These are phyloP conservation scores for Fonsecaea erecta DNA, from an alignment of 2,329 filamentous ascomycete species.

Conservation along the genomic window DNA sequence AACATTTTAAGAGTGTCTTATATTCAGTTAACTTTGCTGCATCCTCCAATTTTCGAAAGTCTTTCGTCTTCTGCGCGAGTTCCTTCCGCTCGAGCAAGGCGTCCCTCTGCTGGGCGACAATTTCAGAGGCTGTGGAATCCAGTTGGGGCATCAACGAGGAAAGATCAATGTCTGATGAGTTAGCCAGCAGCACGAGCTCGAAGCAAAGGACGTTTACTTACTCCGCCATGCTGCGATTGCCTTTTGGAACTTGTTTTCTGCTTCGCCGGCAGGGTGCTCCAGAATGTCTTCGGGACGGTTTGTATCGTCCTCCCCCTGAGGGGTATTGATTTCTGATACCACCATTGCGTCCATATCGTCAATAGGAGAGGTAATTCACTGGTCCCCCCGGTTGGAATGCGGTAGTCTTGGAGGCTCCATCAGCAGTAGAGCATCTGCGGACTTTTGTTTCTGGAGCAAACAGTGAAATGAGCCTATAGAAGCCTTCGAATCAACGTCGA, in stretches of 20 bases:
- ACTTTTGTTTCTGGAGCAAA: background rate
- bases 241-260: conserved; percentile 92
- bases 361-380: conserved; percentile 9
- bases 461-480: background rate
- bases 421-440: background rate
- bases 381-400: background rate
- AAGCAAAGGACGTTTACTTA: conserved; percentile 49
- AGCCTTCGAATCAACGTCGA: background rate
- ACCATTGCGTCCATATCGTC: conserved; percentile 50
- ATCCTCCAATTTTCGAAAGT: conserved; percentile 94
- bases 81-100: conserved; percentile 97
- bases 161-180: conserved; percentile 75
- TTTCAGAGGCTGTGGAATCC: conserved; percentile 92
- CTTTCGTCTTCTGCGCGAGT: conserved; percentile 97
- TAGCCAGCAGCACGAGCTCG: conserved; percentile 7
- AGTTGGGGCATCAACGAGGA: conserved; percentile 80
- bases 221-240: conserved; percentile 96
- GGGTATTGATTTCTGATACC: conserved; percentile 47
- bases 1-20: conserved; percentile 86
- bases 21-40: conserved; percentile 82
- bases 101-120: conserved; percentile 90
- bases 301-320: conserved; percentile 41
- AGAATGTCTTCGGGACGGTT: conserved; percentile 38
- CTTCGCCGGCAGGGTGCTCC: conserved; percentile 51
- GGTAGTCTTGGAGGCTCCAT: background rate